Percentiles rank a stretch among this genome's conserved stretches.
phyloP scores from a whole-genome alignment of 176 grass and related monocot species.

The Themeda triandra region DNA sequence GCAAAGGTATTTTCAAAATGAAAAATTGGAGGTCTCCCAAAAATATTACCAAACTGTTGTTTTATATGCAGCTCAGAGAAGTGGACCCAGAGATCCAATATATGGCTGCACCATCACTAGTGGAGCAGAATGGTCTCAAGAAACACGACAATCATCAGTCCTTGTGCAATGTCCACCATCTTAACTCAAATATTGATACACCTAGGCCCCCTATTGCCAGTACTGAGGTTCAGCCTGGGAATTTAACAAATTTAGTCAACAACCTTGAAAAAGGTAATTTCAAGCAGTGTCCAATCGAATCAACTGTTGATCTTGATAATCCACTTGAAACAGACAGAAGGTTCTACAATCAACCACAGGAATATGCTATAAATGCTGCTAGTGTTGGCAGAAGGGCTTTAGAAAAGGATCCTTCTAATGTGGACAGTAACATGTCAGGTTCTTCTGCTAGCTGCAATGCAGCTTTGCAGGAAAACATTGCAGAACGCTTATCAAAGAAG shows the following conservation, averaged over 20 bases:
- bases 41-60: not conserved
- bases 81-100: conserved; percentile 18
- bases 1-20: conserved; percentile 14
- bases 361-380: conserved; percentile 8
- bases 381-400: not conserved
- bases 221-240: conserved; percentile 21
- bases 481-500: conserved; percentile 2
- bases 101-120: conserved; percentile 1
- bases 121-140: conserved; percentile 14
- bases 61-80: conserved; percentile 44
- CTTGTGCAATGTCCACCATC: not conserved
- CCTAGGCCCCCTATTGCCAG: conserved; percentile 9
- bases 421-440: conserved; percentile 3
- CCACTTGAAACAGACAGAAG: conserved; percentile 7
- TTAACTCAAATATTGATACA: conserved; percentile 17
- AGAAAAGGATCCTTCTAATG: conserved; percentile 22
- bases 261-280: conserved; percentile 10
- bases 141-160: conserved; percentile 13
- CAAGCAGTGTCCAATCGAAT: not conserved
- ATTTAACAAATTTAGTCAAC: conserved; percentile 2
- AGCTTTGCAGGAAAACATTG: conserved; percentile 18
- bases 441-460: not conserved
- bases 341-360: not conserved
- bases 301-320: not conserved
- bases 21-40: not conserved